phyloP scores from a whole-genome alignment of 805 yeast species.

The Candida mattraensis region DNA sequence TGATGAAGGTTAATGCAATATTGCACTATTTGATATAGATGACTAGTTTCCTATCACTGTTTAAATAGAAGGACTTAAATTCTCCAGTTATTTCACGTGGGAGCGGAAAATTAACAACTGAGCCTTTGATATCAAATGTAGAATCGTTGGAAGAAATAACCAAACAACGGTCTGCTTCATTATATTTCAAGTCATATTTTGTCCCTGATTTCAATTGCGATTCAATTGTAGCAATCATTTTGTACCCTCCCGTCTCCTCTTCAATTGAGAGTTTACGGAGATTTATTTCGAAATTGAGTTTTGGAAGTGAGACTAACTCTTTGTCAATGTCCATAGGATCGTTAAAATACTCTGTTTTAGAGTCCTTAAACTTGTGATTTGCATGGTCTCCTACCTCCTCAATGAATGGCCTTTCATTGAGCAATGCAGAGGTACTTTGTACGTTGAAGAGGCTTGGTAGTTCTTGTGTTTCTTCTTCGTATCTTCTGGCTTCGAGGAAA shows the following conservation, averaged over 20 bases:
- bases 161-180: slow-evolving; percentile 31
- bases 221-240: slow-evolving; percentile 17
- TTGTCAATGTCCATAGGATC: too few species aligned
- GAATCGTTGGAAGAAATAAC: slow-evolving; percentile 32
- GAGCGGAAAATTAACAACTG: slow-evolving; percentile 30
- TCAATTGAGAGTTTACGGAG: slow-evolving; percentile 28
- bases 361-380: neutral
- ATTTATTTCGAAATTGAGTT: slow-evolving; percentile 18
- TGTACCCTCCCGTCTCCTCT: slow-evolving; percentile 19
- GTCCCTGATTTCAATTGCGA: slow-evolving; percentile 33
- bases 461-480: slow-evolving; percentile 21
- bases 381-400: slow-evolving; percentile 43
- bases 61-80: slow-evolving; percentile 7
- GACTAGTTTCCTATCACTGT: slow-evolving; percentile 8
- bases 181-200: slow-evolving; percentile 36
- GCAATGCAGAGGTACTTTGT: slow-evolving; percentile 2
- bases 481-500: slow-evolving; percentile 41
- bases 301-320: slow-evolving; percentile 6
- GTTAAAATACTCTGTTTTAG: neutral
- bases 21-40: slow-evolving; percentile 13
- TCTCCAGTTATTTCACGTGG: slow-evolving; percentile 10
- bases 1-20: too few species aligned
- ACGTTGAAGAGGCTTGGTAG: slow-evolving; percentile 6
- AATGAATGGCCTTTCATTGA: slow-evolving; percentile 47
- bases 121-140: slow-evolving; percentile 20